phyloP scores from a whole-genome alignment of 1,284 basidiomycete genomes.

The Xerocomus amazonicus region DNA sequence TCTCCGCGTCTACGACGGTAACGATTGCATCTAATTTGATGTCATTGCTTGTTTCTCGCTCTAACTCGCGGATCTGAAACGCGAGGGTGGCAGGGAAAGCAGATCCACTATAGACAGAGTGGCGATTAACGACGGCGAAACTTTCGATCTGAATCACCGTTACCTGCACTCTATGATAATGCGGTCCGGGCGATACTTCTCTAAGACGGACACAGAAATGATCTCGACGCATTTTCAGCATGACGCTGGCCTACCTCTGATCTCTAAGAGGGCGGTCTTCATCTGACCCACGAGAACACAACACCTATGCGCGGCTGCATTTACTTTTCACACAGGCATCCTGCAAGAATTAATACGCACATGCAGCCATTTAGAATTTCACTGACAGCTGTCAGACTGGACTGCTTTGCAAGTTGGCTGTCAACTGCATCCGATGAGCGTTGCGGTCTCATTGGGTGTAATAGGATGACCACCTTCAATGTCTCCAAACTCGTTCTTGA shows the following conservation, averaged over 20 bases:
- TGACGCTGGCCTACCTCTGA: slow-evolving; percentile 53
- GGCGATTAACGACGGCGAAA: slow-evolving; percentile 3
- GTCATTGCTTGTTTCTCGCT: slow-evolving; percentile 68
- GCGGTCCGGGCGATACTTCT: slow-evolving; percentile 78
- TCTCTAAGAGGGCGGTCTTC: slow-evolving; percentile 84
- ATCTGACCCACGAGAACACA: slow-evolving; percentile 65
- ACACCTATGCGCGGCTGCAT: no score
- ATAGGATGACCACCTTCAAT: slow-evolving; percentile 53
- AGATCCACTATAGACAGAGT: slow-evolving; percentile 56
- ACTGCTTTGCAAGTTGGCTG: slow-evolving; percentile 81
- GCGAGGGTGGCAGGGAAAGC: slow-evolving; percentile 88
- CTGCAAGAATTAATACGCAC: slow-evolving; percentile 39
- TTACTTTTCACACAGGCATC: no score
- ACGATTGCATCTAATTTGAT: slow-evolving; percentile 85
- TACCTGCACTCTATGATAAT: slow-evolving; percentile 93
- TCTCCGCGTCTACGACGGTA: slow-evolving; percentile 87
- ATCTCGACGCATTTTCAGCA: background rate
- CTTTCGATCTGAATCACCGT: slow-evolving; percentile 25
- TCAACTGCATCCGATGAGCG: slow-evolving; percentile 54
- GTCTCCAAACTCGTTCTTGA: slow-evolving; percentile 90
- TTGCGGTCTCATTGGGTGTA: background rate
- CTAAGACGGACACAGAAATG: slow-evolving; percentile 34
- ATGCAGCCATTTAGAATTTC: slow-evolving; percentile 93
- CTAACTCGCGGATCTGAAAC: slow-evolving; percentile 86
- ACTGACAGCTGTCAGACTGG: slow-evolving; percentile 77